Percentiles rank a stretch among this genome's conserved stretches.
Conservation (phyloP, 2,329 filamentous ascomycete species). For the Cryphonectria naterciae region DNA sequence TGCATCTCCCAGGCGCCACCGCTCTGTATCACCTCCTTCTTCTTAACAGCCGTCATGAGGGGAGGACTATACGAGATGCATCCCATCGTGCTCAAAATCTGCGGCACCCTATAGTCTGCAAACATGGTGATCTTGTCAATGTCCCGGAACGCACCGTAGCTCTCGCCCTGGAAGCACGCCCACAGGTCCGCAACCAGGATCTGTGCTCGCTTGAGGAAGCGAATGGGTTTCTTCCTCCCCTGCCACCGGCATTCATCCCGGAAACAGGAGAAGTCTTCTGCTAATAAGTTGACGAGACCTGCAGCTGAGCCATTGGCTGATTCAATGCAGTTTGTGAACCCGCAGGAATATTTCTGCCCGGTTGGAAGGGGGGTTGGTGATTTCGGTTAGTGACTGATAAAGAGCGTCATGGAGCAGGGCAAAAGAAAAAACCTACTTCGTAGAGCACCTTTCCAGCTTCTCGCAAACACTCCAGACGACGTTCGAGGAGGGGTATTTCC, state of each 20-base stretch:
- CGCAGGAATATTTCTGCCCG: slow-evolving; percentile 72
- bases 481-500: slow-evolving; percentile 79
- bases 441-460: slow-evolving; percentile 83
- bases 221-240: slow-evolving; percentile 68
- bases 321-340: slow-evolving; percentile 72
- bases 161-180: slow-evolving; percentile 87
- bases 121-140: slow-evolving; percentile 99
- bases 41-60: slow-evolving; percentile 71
- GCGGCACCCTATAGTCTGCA: slow-evolving; percentile 94
- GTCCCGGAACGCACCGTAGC: slow-evolving; percentile 81
- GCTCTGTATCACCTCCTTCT: slow-evolving; percentile 66
- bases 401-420: neutral
- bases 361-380: neutral
- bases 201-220: slow-evolving; percentile 91
- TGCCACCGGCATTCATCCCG: slow-evolving; percentile 79
- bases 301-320: slow-evolving; percentile 80
- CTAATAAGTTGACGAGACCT: slow-evolving; percentile 81
- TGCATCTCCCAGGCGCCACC: slow-evolving; percentile 85
- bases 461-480: slow-evolving; percentile 77
- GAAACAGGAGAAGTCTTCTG: slow-evolving; percentile 82
- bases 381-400: slow-evolving; percentile 26
- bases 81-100: slow-evolving; percentile 83
- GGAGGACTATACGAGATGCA: slow-evolving; percentile 84
- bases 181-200: slow-evolving; percentile 95
- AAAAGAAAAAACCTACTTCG: slow-evolving; percentile 56